Evolutionary conservation across 352 stramenopile genomes (phyloP), one percentile per base, ranked within the genome.

Genomic region (Plasmopara halstedii): DNA sequence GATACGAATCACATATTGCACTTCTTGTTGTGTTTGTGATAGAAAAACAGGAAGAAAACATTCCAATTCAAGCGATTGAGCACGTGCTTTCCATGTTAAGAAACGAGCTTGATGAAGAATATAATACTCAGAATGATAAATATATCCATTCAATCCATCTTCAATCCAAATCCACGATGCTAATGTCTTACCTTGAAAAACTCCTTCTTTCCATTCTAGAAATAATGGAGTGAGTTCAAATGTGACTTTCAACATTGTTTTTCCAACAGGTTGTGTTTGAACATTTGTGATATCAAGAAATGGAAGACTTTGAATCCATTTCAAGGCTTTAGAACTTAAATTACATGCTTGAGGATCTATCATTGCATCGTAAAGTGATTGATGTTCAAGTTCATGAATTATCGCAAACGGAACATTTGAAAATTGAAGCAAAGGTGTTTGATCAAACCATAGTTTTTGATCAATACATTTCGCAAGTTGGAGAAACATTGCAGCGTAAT

Each of bases 151-250:
- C 14, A 82, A 64, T 0, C 74, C 74, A 56, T 99, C 96, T 76
- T 99, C 96, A 10, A 99, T 85, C 96, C 95, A 99, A 10, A 99
- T 62, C 93, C 95, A 99, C 27, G 97, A 99, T 13, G 72, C 62
- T 10, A 88, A 52, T 6, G 63, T 70, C 36, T 79, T 80, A 5
- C 76, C 73, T 8, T 68, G 61, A 7, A 85, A 74, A 6, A 58
- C 55, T 17, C 66, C 50, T 31, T 88, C 79, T 20, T 77, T 79
- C 79, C 79, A 91, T 34, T 84, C 68, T 0, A 59, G 58, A 33
- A 91, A 86, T n/a, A 88, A 54, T 3, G 79, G 79, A 10, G 48
- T 57, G 0, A 91, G 52, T 9, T 70, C 46, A 27, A 99, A 86
- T n/a, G 85, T 80, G 5, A 98, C 56, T 27, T 84, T 83, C 4